Conservation (phyloP, 2,329 filamentous ascomycete species). For the Arthrobotrys megalospora region DNA sequence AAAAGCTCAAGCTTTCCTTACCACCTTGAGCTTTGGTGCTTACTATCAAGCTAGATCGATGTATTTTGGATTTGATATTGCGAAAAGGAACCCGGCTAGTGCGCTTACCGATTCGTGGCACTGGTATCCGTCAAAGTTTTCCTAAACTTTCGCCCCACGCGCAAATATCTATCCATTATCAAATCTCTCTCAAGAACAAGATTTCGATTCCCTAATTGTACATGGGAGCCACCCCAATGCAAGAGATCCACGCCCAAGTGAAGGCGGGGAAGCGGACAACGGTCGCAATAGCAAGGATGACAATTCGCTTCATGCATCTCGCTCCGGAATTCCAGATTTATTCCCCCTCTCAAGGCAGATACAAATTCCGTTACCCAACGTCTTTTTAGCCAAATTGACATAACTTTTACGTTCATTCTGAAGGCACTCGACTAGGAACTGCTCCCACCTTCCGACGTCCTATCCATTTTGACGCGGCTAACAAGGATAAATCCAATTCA, state of each 20-base stretch:
- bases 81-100: neutral
- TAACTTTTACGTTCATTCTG: neutral
- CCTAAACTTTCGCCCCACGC: constrained; percentile 2
- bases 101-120: constrained; percentile 9
- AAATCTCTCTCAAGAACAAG: constrained; percentile 1
- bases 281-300: neutral
- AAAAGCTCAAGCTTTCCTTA: neutral
- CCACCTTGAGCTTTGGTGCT: neutral
- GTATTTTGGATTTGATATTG: neutral
- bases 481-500: constrained; percentile 13
- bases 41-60: too few relatives aligned
- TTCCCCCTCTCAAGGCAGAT: neutral
- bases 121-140: neutral
- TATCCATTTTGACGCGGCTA: constrained; percentile 10
- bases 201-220: neutral
- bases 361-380: neutral
- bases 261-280: constrained; percentile 21
- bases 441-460: constrained; percentile 1
- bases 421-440: constrained; percentile 8
- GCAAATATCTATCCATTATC: neutral
- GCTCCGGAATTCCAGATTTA: constrained; percentile 18
- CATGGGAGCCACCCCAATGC: neutral
- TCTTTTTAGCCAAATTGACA: neutral
- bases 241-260: constrained; percentile 1
- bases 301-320: constrained; percentile 1